Base-by-base conservation (phyloP, 495 filamentous ascomycete genomes). In the Neurospora hispaniola region DNA sequence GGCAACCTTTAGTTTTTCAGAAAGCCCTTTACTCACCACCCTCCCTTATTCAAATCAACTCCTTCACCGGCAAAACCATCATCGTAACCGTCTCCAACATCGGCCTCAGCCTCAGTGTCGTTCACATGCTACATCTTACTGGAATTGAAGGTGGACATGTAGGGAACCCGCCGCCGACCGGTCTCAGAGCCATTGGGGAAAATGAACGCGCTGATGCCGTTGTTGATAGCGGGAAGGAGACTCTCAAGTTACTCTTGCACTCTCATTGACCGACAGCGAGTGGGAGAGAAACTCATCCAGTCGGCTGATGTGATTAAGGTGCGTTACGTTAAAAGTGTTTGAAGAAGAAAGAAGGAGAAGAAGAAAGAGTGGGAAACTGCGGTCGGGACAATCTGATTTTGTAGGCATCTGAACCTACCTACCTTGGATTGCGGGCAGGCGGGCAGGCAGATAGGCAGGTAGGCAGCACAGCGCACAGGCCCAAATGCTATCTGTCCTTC, bases 1-100 rank as follows among this genome's bases (percentile, higher is more conserved):
- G 23, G 23, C 23, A 23, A 23, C 23, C 23, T 23, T 23, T 23
- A 23, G 23, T 23, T 23, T 23, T 23, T 23, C 23, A 23, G 23
- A 23, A 23, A 23, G 23, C 23, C 23, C 23, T 23, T 23, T 23
- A 23, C 48, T 5, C 5, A 59, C 20, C 18, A 71, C 23, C 42
- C 73, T 73, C 4, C 75, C 75, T 0, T 59, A 72, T 43, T 70
- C 71, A 0, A 70, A 70, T 42, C 5, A 70, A 9, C 16, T 71
- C 48, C 31, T 76, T 70, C 27, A 43, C 77, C 0, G 76, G 76
- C 27, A 75, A 85, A 70, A 87, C 83, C 10, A 77, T 86, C 48
- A 83, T 90, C 68, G 78, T 90, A 39, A 90, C 87, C 0, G 87
- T 87, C 48, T 79, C 82, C 35, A 88, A 88, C 71, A 80, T 79